phyloP scores from a whole-genome alignment of 257 asterid genomes.

The Ophiorrhiza pumila region DNA sequence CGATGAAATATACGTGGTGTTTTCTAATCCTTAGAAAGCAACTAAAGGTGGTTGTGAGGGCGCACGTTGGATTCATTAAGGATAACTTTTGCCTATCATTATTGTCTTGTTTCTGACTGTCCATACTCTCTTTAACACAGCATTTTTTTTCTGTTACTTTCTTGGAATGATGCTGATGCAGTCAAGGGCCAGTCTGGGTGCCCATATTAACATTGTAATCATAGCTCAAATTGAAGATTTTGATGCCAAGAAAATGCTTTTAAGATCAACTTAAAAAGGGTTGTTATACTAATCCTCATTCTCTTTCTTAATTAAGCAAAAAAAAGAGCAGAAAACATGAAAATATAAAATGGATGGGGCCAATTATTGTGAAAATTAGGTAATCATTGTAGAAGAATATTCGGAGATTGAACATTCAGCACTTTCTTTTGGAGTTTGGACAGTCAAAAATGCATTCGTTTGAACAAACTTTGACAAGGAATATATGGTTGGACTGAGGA shows the following conservation, averaged over 20 bases:
- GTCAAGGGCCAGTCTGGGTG: too few relatives aligned
- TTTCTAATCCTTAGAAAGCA: conserved; percentile 11
- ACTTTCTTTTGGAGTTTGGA: neutral
- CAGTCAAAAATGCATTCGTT: conserved; percentile 13
- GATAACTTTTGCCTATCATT: neutral
- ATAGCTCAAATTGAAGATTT: too few relatives aligned
- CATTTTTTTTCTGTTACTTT: too few relatives aligned
- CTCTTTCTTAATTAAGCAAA: too few relatives aligned
- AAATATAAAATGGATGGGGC: neutral
- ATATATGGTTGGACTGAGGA: conserved; percentile 11
- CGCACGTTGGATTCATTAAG: conserved; percentile 15
- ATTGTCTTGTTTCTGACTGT: conserved; percentile 6
- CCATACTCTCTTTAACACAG: too few relatives aligned
- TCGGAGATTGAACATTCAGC: conserved; percentile 6
- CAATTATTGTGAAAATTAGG: neutral
- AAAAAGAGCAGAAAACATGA: neutral
- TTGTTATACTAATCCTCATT: too few relatives aligned
- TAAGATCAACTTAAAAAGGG: too few relatives aligned
- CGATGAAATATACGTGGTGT: conserved; percentile 19
- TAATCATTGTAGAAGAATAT: conserved; percentile 6
- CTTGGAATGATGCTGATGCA: too few relatives aligned
- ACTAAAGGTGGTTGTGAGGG: conserved; percentile 2
- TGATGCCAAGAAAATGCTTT: too few relatives aligned
- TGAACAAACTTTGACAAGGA: conserved; percentile 22
- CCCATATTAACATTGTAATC: too few relatives aligned